Base-by-base conservation (phyloP, 495 filamentous ascomycete species). In the Beverwykella pulmonaria region DNA sequence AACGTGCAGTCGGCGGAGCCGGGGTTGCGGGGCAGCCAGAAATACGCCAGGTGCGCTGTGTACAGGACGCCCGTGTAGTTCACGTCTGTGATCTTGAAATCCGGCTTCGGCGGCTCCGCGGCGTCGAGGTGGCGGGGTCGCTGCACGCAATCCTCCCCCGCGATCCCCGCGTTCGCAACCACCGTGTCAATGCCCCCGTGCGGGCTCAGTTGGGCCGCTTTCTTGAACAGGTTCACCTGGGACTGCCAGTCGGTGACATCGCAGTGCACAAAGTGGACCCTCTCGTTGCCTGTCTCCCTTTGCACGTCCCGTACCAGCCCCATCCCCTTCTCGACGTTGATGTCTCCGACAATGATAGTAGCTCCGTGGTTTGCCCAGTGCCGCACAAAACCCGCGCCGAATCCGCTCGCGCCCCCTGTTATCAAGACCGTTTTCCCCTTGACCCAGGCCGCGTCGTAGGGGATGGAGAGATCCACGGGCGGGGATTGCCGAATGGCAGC, bases 141-240 rank as follows among this genome's bases (percentile, higher is more conserved):
- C 57, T 81, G 77, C 25, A 84, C 76, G 22, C 61, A 50, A 27
- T 75, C 76, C 10, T 75, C 65, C 0, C 69, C 65, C 2, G 83
- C 80, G 54, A 90, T 84, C 29, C 88, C 89, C 4, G 89, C 89
- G 71, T 87, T 90, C 52, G 87, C 86, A 57, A 90, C 82, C 0
- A 91, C 84, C 27, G 80, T 79, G 72, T 90, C 84, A 61, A 91
- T 79, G 1, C 76, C 71, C 9, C 82, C 80, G 36, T 83, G 76
- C 0, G 86, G 86, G 36, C 84, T 86, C 20, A 77, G 73, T 39
- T 74, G 53, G n/a, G 79, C 73, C n/a, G 84, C 81, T 47, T 68
- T 58, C 15, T 81, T 79, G 78, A 90, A 92, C 56, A 88, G 80
- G 23, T 80, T 67, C 46, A 86, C 80, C 64, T 90, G 88, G 46